phyloP scores from a whole-genome alignment of 805 yeast genomes.

The Jamesozyma gamospora region DNA sequence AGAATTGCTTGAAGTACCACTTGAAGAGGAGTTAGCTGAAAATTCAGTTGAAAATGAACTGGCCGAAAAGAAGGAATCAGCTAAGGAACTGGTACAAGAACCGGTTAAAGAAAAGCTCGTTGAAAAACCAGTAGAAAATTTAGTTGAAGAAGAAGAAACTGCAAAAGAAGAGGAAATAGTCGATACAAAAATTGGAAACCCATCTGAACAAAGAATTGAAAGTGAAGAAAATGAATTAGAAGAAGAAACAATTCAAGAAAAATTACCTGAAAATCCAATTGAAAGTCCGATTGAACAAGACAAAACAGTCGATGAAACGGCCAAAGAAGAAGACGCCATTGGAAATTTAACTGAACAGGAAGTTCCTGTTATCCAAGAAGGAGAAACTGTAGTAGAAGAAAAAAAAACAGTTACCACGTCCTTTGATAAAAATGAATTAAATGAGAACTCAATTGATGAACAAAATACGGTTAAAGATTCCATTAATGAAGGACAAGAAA shows the following conservation, averaged over 20 bases:
- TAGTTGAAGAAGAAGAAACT: constrained; percentile 4
- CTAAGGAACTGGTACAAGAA: too few relatives aligned
- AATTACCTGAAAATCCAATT: background rate
- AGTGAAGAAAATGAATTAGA: background rate
- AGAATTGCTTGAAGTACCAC: constrained; percentile 2
- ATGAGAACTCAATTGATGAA: background rate
- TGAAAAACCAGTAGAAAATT: background rate
- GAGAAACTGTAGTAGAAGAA: background rate
- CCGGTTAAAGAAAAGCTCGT: constrained; percentile 6
- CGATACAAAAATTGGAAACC: constrained; percentile 3
- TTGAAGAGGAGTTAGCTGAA: constrained; percentile 1
- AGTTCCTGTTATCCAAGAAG: background rate
- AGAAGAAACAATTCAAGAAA: constrained; percentile 2
- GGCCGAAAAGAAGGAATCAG: too few relatives aligned
- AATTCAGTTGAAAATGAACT: too few relatives aligned
- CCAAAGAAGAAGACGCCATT: constrained; percentile 1
- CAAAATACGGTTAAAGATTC: background rate
- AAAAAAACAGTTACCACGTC: constrained; percentile 1
- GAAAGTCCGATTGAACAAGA: constrained; percentile 1
- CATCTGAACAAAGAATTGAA: constrained; percentile 5
- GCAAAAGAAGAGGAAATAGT: constrained; percentile 6
- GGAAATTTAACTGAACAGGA: too few relatives aligned
- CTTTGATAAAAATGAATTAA: background rate
- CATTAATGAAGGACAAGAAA: background rate
- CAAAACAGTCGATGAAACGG: constrained; percentile 1